These are phyloP conservation scores for Trypanosomatidae sp. DNA, from an alignment of 208 protist genomes.

Conservation along the genomic window DNA sequence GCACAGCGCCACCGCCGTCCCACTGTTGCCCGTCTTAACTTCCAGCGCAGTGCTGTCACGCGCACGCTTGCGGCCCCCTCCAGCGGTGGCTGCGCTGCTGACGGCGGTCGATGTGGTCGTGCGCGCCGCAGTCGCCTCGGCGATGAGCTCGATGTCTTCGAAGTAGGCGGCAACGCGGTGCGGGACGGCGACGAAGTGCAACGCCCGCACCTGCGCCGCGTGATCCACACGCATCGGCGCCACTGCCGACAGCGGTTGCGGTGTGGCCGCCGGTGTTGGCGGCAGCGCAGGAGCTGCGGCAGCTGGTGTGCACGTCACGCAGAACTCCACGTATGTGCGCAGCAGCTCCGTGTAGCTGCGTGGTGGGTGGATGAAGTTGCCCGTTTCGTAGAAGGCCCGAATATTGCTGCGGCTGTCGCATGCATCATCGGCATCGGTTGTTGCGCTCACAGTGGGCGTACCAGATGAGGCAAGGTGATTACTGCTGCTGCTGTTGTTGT, in stretches of 20 bases:
- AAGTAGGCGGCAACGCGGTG: slow-evolving; percentile 14
- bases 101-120: no score
- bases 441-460: neutral
- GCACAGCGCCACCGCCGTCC: neutral
- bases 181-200: slow-evolving; percentile 14
- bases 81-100: neutral
- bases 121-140: neutral
- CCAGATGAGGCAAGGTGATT: no score
- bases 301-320: slow-evolving; percentile 14
- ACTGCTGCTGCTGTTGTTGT: no score
- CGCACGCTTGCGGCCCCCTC: neutral
- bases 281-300: neutral
- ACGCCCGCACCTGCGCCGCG: slow-evolving; percentile 11
- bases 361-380: slow-evolving; percentile 18
- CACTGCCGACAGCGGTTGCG: neutral
- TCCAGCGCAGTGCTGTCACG: neutral
- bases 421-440: neutral
- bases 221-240: neutral
- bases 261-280: neutral
- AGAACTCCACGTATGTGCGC: slow-evolving; percentile 39
- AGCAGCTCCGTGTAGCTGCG: slow-evolving; percentile 48
- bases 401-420: neutral
- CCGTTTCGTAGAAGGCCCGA: slow-evolving; percentile 21
- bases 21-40: neutral
- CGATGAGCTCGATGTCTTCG: neutral